Evolutionary conservation across 2,329 filamentous ascomycete species (phyloP).

Genomic region (Cercospora janseana): DNA sequence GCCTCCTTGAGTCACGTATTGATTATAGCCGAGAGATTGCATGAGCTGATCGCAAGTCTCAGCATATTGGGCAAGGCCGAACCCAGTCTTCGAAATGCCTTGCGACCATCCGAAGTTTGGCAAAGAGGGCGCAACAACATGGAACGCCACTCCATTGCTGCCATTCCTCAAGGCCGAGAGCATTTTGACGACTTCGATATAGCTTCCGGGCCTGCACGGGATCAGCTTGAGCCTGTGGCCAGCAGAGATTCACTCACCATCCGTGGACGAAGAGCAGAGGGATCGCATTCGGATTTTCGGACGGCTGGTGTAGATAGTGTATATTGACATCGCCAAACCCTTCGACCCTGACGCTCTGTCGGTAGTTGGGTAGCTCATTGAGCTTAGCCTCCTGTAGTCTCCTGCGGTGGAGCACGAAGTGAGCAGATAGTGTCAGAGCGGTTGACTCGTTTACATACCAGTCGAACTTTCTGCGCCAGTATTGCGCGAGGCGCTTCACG

Average conservation of each 20-base stretch:
- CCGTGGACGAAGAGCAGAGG: constrained; percentile 68
- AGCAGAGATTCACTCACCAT: constrained; percentile 38
- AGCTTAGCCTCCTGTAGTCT: constrained; percentile 57
- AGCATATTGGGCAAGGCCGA: constrained; percentile 54
- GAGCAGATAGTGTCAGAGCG: not conserved
- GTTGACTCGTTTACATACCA: constrained; percentile 44
- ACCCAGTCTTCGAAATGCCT: constrained; percentile 51
- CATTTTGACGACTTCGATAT: constrained; percentile 64
- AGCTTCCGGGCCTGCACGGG: constrained; percentile 57
- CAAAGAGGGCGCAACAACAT: constrained; percentile 61
- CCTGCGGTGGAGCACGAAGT: not conserved
- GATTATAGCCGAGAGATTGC: constrained; percentile 57
- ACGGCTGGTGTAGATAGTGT: constrained; percentile 63
- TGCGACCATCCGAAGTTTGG: constrained; percentile 65
- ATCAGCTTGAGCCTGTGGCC: not conserved
- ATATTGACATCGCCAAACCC: constrained; percentile 60
- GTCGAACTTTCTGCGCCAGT: constrained; percentile 59
- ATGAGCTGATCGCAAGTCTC: constrained; percentile 59
- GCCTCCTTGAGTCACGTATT: constrained; percentile 59
- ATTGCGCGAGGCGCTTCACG: constrained; percentile 56
- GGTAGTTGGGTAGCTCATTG: constrained; percentile 62
- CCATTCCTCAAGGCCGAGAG: constrained; percentile 48
- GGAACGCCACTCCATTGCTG: constrained; percentile 54
- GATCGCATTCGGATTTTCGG: constrained; percentile 53
- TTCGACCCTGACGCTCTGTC: constrained; percentile 53